Percentiles rank a stretch among this genome's conserved stretches.
These are phyloP conservation scores for Wickerhamomyces sydowiorum DNA, from an alignment of 805 yeast genomes.

Conservation along the genomic window DNA sequence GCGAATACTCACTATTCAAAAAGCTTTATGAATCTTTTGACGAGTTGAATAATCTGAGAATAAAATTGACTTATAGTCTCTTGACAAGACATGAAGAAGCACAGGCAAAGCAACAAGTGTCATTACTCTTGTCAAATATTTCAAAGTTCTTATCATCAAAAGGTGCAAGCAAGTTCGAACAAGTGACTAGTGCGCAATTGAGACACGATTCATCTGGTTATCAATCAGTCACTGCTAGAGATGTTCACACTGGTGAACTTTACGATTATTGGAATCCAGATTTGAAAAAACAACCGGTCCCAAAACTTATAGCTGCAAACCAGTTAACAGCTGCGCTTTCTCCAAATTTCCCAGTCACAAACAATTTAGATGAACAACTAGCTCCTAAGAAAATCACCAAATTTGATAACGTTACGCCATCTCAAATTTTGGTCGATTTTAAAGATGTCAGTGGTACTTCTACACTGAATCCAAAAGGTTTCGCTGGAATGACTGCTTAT, in stretches of 20 bases:
- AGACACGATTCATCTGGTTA: slow-evolving; percentile 55
- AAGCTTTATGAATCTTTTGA: slow-evolving; percentile 48
- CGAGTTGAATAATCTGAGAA: slow-evolving; percentile 52
- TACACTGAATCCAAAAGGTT: slow-evolving; percentile 56
- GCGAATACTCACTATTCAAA: slow-evolving; percentile 58
- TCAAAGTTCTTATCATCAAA: slow-evolving; percentile 53
- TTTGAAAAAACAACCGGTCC: slow-evolving; percentile 30
- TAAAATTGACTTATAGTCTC: slow-evolving; percentile 43
- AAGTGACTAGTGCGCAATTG: slow-evolving; percentile 16
- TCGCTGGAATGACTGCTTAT: slow-evolving; percentile 66
- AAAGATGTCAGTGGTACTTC: slow-evolving; percentile 63
- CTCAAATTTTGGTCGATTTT: slow-evolving; percentile 71
- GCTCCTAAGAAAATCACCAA: slow-evolving; percentile 41
- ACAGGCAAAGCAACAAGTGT: slow-evolving; percentile 43
- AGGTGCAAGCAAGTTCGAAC: slow-evolving; percentile 28
- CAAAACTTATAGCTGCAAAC: slow-evolving; percentile 57
- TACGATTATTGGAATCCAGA: slow-evolving; percentile 30
- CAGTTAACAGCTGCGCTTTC: slow-evolving; percentile 69
- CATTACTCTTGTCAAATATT: slow-evolving; percentile 48
- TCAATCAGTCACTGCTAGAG: slow-evolving; percentile 63
- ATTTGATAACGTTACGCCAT: slow-evolving; percentile 41
- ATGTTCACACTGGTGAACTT: slow-evolving; percentile 51
- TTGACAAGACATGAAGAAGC: slow-evolving; percentile 49
- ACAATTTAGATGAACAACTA: slow-evolving; percentile 28
- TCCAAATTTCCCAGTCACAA: slow-evolving; percentile 57